Base-by-base conservation (phyloP, 805 yeast genomes). In the Saccharomycopsis oosterbeekiorum region DNA sequence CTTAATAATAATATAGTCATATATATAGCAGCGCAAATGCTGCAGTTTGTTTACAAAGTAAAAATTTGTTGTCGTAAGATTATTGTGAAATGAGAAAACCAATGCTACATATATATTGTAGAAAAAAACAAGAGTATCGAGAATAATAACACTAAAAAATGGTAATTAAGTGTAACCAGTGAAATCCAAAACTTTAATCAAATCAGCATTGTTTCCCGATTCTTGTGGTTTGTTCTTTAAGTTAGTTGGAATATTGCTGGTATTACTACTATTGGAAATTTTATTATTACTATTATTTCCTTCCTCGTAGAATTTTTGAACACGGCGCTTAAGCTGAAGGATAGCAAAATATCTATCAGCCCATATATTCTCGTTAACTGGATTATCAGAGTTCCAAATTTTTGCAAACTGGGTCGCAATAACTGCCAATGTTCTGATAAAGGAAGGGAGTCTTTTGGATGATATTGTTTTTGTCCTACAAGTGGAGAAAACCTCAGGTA, bases 401-500 rank as follows among this genome's bases (percentile, higher is more conserved):
- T 80, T 78, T 0, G 96, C 90, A 71, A 89, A 87, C 63, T 84
- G 85, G 65, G 82, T 80, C 2, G 91, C 86, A 59, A 84, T 77
- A 21, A 86, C 69, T 1, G 88, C 83, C 63, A 86, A 72, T 64
- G 85, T 86, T 56, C 96, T 77, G 10, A 89, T 80, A 69, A 85
- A 84, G 4, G 75, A 72, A 0, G 96, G 79, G 56, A 91, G 72
- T 39, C 83, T 80, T 54, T 76, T 78, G 59, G 78, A 84, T 17
- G 85, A 79, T 8, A 90, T 76, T 26, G 90, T 75, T 72, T 89
- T 89, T 71, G 85, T 80, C 67, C 87, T 92, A 54, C 88, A 80
- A 0, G 92, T 83, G 0, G 96, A 85, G 68, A 88, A 83, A 9
- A 88, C 77, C 2, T 87, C 90, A 2, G 93, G 93, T 10, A 88